Conservation (phyloP, 2,329 filamentous ascomycete species). For the Aspergillus fructus region DNA sequence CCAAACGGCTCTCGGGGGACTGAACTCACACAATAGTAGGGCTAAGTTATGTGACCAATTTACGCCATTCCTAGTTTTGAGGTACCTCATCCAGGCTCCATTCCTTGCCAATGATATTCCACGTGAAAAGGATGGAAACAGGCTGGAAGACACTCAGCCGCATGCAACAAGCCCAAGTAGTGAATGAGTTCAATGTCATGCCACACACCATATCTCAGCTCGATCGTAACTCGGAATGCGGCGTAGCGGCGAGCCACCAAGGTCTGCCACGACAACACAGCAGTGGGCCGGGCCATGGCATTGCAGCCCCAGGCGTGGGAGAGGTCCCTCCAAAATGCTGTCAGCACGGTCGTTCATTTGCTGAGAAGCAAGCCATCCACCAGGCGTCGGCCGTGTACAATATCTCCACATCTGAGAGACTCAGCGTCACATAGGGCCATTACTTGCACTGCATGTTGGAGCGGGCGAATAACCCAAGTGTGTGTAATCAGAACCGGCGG, state of each 20-base stretch:
- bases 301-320: neutral
- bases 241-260: neutral
- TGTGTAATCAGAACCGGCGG: neutral
- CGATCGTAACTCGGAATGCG: neutral
- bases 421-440: neutral
- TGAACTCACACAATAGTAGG: neutral
- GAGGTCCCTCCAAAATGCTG: neutral
- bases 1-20: neutral
- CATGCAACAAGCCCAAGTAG: neutral
- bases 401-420: neutral
- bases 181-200: neutral
- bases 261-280: constrained; percentile 1
- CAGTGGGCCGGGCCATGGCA: neutral
- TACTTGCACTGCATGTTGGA: neutral
- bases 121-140: neutral
- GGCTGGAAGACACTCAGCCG: neutral
- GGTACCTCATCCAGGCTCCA: neutral
- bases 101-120: neutral
- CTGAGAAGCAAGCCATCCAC: neutral
- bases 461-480: neutral
- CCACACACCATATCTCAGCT: neutral
- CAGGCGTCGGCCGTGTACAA: neutral
- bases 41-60: neutral
- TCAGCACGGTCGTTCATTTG: neutral
- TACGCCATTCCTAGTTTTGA: neutral